Evolutionary conservation across 441 rosid genomes (phyloP).

Genomic region (Geranium incanum): DNA sequence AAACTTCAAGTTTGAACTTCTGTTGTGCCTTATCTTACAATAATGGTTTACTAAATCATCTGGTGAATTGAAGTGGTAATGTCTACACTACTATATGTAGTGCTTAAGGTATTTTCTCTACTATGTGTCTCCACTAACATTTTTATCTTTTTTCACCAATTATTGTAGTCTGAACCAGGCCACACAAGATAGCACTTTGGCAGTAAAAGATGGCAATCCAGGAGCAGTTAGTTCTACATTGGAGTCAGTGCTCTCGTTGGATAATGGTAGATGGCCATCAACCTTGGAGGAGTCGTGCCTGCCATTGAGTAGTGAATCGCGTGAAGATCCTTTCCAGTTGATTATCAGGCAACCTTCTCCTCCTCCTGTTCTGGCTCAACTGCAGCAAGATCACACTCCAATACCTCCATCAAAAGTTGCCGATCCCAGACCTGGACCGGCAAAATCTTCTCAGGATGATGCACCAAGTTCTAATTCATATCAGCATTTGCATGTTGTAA

Average conservation of each 20-base stretch:
- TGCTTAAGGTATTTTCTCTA: conserved; percentile 8
- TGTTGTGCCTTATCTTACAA: not conserved
- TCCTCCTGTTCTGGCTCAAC: conserved; percentile 85
- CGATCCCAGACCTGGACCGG: conserved; percentile 98
- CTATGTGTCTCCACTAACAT: conserved; percentile 23
- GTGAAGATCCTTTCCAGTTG: conserved; percentile 71
- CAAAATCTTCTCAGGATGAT: conserved; percentile 50
- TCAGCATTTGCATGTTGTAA: conserved; percentile 81
- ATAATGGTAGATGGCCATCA: conserved; percentile 77
- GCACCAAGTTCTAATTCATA: conserved; percentile 44
- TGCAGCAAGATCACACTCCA: conserved; percentile 50
- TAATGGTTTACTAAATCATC: not conserved
- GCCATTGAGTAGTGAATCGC: conserved; percentile 42
- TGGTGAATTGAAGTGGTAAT: not conserved
- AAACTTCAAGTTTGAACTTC: conserved; percentile 4
- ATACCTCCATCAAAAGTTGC: conserved; percentile 89
- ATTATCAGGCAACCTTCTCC: conserved; percentile 71
- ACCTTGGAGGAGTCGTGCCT: conserved; percentile 42
- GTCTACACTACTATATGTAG: not conserved
- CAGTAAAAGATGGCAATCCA: conserved; percentile 37
- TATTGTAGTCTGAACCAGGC: conserved; percentile 42
- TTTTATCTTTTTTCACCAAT: conserved; percentile 24
- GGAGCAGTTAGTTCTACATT: conserved; percentile 39
- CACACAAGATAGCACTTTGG: conserved; percentile 33
- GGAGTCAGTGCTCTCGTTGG: conserved; percentile 82